Percentiles rank a stretch among this genome's conserved stretches.
phyloP scores from a whole-genome alignment of 257 asterid species.

The Nicotiana otophora region DNA sequence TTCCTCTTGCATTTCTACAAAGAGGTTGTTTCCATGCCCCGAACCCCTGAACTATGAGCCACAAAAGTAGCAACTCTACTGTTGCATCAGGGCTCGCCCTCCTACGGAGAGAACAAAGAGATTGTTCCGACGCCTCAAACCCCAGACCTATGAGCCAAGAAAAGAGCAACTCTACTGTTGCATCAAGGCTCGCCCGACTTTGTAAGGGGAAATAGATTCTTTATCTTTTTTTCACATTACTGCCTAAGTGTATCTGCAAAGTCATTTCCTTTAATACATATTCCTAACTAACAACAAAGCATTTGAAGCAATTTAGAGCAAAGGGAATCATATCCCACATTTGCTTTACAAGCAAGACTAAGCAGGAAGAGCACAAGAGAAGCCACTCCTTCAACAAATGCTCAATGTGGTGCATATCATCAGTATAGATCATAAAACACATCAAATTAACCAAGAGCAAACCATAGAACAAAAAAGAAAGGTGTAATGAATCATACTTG shows the following conservation, averaged over 20 bases:
- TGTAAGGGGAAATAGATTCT: background rate
- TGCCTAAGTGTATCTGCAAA: background rate
- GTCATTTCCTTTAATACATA: background rate
- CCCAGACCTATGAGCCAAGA: background rate
- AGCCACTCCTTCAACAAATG: background rate
- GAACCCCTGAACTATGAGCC: background rate
- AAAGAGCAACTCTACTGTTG: background rate
- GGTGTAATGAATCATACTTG: slow-evolving; percentile 30
- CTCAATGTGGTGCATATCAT: background rate
- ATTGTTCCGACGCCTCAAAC: background rate
- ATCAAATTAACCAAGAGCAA: background rate
- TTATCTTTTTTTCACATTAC: background rate
- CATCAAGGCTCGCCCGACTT: background rate
- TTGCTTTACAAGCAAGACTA: background rate
- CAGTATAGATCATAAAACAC: background rate
- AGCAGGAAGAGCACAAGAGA: background rate
- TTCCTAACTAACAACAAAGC: background rate
- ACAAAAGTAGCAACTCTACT: background rate
- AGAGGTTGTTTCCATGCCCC: background rate
- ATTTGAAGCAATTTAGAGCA: background rate
- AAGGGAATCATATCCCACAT: background rate
- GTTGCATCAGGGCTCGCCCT: background rate
- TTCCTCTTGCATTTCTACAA: background rate
- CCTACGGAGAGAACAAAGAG: background rate
- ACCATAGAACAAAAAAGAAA: background rate